Conservation (phyloP, 176 grass and related monocot genomes). For the Canna indica region DNA sequence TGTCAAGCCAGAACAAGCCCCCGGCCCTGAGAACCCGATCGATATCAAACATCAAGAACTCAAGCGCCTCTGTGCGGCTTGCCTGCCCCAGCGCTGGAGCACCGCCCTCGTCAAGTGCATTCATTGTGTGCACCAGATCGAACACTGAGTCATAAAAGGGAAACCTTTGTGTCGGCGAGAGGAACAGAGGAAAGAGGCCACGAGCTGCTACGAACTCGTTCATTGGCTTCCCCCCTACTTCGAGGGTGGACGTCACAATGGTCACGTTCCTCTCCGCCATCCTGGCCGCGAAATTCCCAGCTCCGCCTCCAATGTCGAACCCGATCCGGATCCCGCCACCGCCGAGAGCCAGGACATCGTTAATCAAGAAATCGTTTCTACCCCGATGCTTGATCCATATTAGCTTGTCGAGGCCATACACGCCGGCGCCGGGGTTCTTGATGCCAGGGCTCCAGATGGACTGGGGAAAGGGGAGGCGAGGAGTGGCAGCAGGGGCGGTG, state of each 20-base stretch:
- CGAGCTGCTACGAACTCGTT: constrained; percentile 72
- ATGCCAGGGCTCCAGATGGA: constrained; percentile 33
- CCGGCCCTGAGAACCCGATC: constrained; percentile 54
- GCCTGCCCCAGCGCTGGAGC: constrained; percentile 55
- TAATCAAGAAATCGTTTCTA: constrained; percentile 64
- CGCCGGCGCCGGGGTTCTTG: constrained; percentile 38
- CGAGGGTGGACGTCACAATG: constrained; percentile 61
- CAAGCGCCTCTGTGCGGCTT: constrained; percentile 44
- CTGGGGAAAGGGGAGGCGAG: constrained; percentile 41
- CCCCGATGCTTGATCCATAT: constrained; percentile 44
- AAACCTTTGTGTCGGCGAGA: constrained; percentile 71
- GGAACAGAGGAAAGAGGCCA: constrained; percentile 76
- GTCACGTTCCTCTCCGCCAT: constrained; percentile 74
- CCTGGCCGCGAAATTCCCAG: constrained; percentile 75
- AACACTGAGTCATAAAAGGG: constrained; percentile 96
- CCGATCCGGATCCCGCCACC: constrained; percentile 48
- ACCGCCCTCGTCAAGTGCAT: constrained; percentile 58
- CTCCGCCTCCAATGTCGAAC: constrained; percentile 69
- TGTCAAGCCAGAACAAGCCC: constrained; percentile 88
- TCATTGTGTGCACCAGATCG: constrained; percentile 69
- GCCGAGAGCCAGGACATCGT: constrained; percentile 52
- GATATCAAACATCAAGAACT: constrained; percentile 87
- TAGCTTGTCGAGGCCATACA: constrained; percentile 43
- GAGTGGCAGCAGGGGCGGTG: neutral
- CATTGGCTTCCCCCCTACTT: constrained; percentile 59